Evolutionary conservation across 306 rosid genomes (phyloP).

Genomic region (Cucurbita maxima): DNA sequence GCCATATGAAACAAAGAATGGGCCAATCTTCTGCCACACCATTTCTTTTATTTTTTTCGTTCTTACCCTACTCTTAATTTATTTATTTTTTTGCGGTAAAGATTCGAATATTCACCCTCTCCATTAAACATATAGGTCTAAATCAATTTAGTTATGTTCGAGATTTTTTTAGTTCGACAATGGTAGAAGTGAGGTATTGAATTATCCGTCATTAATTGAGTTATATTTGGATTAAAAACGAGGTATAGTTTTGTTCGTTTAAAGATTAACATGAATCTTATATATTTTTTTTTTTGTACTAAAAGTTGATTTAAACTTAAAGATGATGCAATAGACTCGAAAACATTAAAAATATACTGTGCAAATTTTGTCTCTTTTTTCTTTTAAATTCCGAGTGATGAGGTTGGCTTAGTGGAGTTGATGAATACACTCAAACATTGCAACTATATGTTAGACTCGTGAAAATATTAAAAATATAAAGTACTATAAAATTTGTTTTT

Average conservation of each 20-base stretch:
- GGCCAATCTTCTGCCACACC: constrained; percentile 3
- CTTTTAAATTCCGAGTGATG: background rate
- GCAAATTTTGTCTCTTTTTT: no score
- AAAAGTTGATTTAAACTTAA: background rate
- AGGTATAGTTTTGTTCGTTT: no score
- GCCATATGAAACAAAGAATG: constrained; percentile 3
- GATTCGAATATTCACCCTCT: no score
- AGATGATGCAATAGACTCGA: background rate
- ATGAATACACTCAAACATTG: background rate
- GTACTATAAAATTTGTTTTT: background rate
- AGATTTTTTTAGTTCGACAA: no score
- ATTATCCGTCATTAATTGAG: no score
- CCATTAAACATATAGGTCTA: no score
- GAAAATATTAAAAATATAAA: background rate
- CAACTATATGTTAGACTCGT: background rate
- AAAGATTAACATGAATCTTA: no score
- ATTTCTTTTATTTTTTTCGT: background rate
- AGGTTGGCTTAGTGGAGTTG: no score
- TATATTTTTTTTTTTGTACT: background rate
- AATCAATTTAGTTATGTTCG: no score
- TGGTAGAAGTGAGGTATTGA: no score
- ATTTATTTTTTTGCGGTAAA: background rate
- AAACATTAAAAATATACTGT: background rate
- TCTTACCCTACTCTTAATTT: background rate
- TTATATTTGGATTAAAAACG: no score